phyloP scores from a whole-genome alignment of 208 protist species.

The Lotmaria passim region DNA sequence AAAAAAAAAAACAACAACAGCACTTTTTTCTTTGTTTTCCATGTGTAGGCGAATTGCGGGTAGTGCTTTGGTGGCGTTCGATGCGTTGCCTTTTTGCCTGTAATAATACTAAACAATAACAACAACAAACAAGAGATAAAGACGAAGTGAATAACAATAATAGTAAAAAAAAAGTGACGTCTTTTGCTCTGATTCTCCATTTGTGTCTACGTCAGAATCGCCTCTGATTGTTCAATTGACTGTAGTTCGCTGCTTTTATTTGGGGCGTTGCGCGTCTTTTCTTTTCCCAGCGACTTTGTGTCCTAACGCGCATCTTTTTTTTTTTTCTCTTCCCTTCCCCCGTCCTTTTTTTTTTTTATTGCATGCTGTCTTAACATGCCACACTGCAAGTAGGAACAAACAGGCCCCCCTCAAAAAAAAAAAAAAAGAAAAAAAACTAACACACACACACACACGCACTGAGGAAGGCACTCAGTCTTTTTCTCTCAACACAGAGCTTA shows the following conservation, averaged over 20 bases:
- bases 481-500: constrained; percentile 15
- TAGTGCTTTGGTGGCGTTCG: background rate
- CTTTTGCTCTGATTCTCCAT: too few species aligned
- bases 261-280: too few species aligned
- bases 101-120: background rate
- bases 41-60: background rate
- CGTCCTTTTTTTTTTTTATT: constrained; percentile 16
- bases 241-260: too few species aligned
- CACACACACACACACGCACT: constrained; percentile 18
- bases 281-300: background rate
- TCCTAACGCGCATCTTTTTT: background rate
- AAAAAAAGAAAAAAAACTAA: constrained; percentile 1
- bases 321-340: constrained; percentile 10
- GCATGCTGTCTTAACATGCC: background rate
- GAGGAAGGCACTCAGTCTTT: constrained; percentile 2
- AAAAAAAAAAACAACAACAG: too few species aligned
- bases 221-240: too few species aligned
- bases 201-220: too few species aligned
- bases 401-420: background rate
- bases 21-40: constrained; percentile 2
- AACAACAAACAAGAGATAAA: background rate
- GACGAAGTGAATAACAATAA: too few species aligned
- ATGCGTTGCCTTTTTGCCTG: background rate
- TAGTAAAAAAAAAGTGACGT: background rate
- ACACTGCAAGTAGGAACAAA: background rate